Percentiles rank a stretch among this genome's conserved stretches.
Conservation (phyloP, 257 asterid genomes). For the Gentiana macrophylla region DNA sequence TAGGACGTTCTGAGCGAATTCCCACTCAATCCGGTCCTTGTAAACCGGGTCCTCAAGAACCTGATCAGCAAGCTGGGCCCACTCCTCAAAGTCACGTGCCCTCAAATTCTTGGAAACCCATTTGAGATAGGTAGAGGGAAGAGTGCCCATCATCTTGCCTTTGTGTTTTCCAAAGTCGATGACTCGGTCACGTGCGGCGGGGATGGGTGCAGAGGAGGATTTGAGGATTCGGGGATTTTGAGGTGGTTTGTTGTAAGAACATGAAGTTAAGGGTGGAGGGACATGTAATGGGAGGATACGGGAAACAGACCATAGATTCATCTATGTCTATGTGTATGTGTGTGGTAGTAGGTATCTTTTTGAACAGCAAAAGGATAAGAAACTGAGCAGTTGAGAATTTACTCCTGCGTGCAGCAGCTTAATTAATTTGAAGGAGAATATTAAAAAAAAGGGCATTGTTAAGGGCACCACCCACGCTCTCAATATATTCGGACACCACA, state of each 20-base stretch:
- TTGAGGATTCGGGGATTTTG: neutral
- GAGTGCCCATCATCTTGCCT: slow-evolving; percentile 75
- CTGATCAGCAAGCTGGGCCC: slow-evolving; percentile 74
- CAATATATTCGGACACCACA: too few species aligned
- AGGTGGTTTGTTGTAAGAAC: neutral
- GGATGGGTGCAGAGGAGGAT: slow-evolving; percentile 6
- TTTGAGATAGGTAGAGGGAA: slow-evolving; percentile 64
- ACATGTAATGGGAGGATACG: neutral
- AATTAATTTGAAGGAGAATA: too few species aligned
- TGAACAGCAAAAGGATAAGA: neutral
- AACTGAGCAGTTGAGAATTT: too few species aligned
- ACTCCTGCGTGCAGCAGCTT: too few species aligned
- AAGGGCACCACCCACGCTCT: too few species aligned
- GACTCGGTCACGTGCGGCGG: slow-evolving; percentile 60
- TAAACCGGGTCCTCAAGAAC: slow-evolving; percentile 66
- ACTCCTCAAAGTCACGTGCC: slow-evolving; percentile 57
- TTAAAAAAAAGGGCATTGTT: too few species aligned
- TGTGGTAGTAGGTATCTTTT: neutral
- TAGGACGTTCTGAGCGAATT: slow-evolving; percentile 55
- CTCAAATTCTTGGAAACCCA: slow-evolving; percentile 73
- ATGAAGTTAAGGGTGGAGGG: slow-evolving; percentile 5
- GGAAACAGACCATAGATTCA: slow-evolving; percentile 8
- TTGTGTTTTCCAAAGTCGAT: slow-evolving; percentile 64
- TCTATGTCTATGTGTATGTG: neutral
- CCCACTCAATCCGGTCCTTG: slow-evolving; percentile 83